Conservation (phyloP, 1,139 yeast species). For the Kodamaea plutei region DNA sequence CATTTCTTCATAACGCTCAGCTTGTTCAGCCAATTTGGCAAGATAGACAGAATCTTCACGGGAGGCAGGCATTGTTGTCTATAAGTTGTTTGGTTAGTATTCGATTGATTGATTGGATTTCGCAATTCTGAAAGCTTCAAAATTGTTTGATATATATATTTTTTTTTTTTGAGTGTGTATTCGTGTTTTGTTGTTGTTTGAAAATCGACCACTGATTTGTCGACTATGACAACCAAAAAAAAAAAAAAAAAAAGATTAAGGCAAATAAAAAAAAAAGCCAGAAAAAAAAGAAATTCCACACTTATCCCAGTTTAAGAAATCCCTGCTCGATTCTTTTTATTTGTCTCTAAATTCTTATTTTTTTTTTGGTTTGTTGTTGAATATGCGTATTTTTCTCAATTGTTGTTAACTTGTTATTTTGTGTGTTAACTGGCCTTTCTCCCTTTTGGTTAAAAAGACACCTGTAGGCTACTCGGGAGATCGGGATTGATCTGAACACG, state of each 20-base stretch:
- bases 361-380: no score
- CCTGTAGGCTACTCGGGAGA: no score
- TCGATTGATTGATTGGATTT: constrained; percentile 1
- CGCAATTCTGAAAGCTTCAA: constrained; percentile 1
- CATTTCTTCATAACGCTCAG: constrained; percentile 99
- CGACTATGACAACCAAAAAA: constrained; percentile 9
- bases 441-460: no score
- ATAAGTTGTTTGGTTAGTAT: constrained; percentile 5
- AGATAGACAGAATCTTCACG: constrained; percentile 98
- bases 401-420: no score
- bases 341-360: no score
- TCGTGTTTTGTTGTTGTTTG: constrained; percentile 9
- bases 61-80: constrained; percentile 60
- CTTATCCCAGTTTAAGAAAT: no score
- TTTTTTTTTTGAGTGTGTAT: constrained; percentile 4
- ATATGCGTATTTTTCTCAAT: no score
- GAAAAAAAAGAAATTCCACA: no score
- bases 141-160: constrained; percentile 3
- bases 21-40: constrained; percentile 99
- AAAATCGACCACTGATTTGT: constrained; percentile 9
- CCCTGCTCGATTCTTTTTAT: no score
- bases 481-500: no score
- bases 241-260: constrained; percentile 7
- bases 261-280: constrained; percentile 5
- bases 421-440: no score